phyloP scores from a whole-genome alignment of 441 rosid species.

The Isatis lusitanica region DNA sequence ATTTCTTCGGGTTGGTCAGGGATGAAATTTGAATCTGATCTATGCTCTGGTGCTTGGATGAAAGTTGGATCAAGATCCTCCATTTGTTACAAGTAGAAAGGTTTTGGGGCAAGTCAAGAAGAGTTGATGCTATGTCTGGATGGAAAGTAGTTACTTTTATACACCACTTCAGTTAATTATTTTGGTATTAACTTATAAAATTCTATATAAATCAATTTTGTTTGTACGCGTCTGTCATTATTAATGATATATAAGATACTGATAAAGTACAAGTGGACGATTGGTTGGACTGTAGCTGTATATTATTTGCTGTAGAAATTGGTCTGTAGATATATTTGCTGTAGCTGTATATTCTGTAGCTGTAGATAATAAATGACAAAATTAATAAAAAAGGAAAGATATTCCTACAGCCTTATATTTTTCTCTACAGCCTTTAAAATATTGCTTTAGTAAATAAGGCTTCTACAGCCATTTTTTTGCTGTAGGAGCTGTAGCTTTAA shows the following conservation, averaged over 20 bases:
- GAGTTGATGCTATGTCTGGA: background rate
- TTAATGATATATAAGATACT: background rate
- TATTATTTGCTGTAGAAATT: too few relatives aligned
- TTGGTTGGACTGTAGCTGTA: too few relatives aligned
- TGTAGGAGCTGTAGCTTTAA: too few relatives aligned
- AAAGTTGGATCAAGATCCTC: slow-evolving; percentile 38
- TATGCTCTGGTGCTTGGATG: slow-evolving; percentile 45
- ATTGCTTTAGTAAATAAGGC: too few relatives aligned
- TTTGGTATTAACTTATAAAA: background rate
- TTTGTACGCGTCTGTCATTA: background rate
- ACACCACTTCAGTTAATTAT: background rate
- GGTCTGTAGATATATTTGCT: too few relatives aligned
- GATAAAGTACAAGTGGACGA: background rate
- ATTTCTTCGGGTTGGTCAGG: slow-evolving; percentile 38
- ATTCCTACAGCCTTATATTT: too few relatives aligned
- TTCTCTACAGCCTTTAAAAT: too few relatives aligned
- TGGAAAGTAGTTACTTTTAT: background rate
- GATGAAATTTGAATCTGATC: slow-evolving; percentile 35
- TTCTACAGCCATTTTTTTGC: too few relatives aligned
- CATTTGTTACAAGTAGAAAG: background rate
- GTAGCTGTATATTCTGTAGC: too few relatives aligned
- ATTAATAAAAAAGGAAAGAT: too few relatives aligned
- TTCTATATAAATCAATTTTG: background rate
- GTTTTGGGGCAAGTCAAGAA: background rate
- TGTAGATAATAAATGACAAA: too few relatives aligned